Conservation (phyloP, 176 grass and related monocot genomes). For the Typha latifolia region DNA sequence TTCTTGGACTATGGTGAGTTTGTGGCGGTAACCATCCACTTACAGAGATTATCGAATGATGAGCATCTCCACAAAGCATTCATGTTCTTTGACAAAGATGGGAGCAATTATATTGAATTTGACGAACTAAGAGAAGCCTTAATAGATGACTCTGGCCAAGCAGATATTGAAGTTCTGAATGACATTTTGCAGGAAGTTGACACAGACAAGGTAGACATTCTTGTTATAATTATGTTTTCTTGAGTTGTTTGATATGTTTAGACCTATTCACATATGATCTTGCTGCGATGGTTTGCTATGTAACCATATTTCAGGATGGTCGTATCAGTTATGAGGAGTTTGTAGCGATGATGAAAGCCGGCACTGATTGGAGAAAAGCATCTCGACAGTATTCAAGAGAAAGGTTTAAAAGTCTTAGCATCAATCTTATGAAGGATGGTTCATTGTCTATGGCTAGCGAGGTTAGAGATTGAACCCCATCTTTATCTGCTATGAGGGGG, state of each 20-base stretch:
- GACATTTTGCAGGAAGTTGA: slow-evolving; percentile 66
- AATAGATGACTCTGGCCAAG: slow-evolving; percentile 48
- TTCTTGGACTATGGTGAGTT: slow-evolving; percentile 92
- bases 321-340: slow-evolving; percentile 77
- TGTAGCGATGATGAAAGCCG: slow-evolving; percentile 87
- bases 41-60: slow-evolving; percentile 86
- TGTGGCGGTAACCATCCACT: slow-evolving; percentile 84
- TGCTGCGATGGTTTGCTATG: neutral
- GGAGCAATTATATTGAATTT: slow-evolving; percentile 74
- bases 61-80: slow-evolving; percentile 86
- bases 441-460: slow-evolving; percentile 26
- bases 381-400: slow-evolving; percentile 96
- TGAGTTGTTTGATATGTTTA: neutral
- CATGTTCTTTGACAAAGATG: slow-evolving; percentile 86
- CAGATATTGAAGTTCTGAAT: slow-evolving; percentile 56
- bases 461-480: neutral
- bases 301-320: slow-evolving; percentile 39
- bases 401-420: slow-evolving; percentile 66
- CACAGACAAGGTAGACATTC: slow-evolving; percentile 52
- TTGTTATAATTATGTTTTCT: neutral
- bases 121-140: slow-evolving; percentile 64
- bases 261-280: neutral
- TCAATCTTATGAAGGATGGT: slow-evolving; percentile 75
- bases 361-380: slow-evolving; percentile 90
- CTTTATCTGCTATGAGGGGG: neutral